Base-by-base conservation (phyloP, 176 grass and related monocot species). In the Typha latifolia region DNA sequence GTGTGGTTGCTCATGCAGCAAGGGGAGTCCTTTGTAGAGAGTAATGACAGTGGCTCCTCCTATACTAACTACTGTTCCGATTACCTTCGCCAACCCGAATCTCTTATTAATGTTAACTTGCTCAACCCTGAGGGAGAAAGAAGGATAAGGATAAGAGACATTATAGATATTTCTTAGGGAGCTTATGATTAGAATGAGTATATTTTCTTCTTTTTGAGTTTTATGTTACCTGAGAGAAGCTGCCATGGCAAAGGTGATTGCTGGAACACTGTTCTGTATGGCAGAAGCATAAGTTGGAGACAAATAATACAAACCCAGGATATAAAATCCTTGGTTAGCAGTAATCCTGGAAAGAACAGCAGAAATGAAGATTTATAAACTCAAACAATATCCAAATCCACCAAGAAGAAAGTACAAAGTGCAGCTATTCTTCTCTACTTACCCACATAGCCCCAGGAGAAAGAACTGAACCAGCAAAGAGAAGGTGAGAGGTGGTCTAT, bases 271-370 rank as follows among this genome's bases (percentile, higher is more conserved):
- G 68, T 91, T 91, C 76, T 96, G 91, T 76, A 96, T 96, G 20
- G 91, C 91, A 1, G 91, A 96, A 31, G 91, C 91, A 75, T 96
- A 96, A 68, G 91, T 91, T 48, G 91, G 91, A 29, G 91, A 96
- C 49, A 96, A 51, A 75, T 96, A 74, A 13, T 96, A 91, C 69
- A 96, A 62, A 3, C 91, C 91, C 63, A 96, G 70, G 66, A 96
- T 87, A 71, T 96, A 96, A 82, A 91, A 96, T 47, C 91, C 91
- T 81, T 96, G 93, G 80, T 96, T 96, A 72, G 88, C 88, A 50
- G 93, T 96, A 68, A 96, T 96, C 66, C 86, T 95, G 77, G 62
- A 76, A 14, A 26, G 3, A 5, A 14, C 7, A 14, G 20, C 49
- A 12, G 4, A 51, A 62, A 31, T 23, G 26, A 74, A 80, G 11